A percentile compares a stretch with the other conserved stretches of the same genome.
phyloP scores from a whole-genome alignment of 2,329 filamentous ascomycete species.

The Ilyonectria destructans region DNA sequence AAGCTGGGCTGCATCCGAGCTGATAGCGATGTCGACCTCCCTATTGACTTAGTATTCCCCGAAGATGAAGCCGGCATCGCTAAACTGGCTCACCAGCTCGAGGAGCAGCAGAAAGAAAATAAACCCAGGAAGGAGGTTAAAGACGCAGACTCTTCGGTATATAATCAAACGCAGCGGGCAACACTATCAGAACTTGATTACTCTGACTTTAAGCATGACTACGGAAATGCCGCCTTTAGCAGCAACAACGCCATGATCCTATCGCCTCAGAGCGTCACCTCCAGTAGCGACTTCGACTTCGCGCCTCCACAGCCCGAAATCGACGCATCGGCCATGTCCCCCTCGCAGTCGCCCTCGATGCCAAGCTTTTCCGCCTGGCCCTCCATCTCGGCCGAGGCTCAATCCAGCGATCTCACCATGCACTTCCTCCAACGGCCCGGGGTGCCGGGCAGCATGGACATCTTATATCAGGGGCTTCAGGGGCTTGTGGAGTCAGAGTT shows the following conservation, averaged over 20 bases:
- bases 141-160: slow-evolving; percentile 45
- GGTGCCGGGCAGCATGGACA: slow-evolving; percentile 61
- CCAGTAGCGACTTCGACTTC: slow-evolving; percentile 57
- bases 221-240: slow-evolving; percentile 65
- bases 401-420: slow-evolving; percentile 52
- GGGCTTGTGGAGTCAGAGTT: slow-evolving; percentile 64
- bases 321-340: slow-evolving; percentile 55
- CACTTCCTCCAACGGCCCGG: slow-evolving; percentile 62
- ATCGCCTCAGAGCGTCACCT: slow-evolving; percentile 68
- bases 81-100: slow-evolving; percentile 71
- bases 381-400: slow-evolving; percentile 45
- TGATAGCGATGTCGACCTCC: slow-evolving; percentile 73
- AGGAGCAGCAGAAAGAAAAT: slow-evolving; percentile 60
- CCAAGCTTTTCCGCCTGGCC: slow-evolving; percentile 53
- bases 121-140: slow-evolving; percentile 54
- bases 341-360: slow-evolving; percentile 55
- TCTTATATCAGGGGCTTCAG: slow-evolving; percentile 65
- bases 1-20: slow-evolving; percentile 77
- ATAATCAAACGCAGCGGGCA: slow-evolving; percentile 61
- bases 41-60: slow-evolving; percentile 72
- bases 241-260: slow-evolving; percentile 62
- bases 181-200: slow-evolving; percentile 71
- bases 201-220: slow-evolving; percentile 71
- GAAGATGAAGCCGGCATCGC: slow-evolving; percentile 73
- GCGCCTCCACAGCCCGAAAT: slow-evolving; percentile 54